These are phyloP conservation scores for Sporothrix variecibatus DNA, from an alignment of 2,329 filamentous ascomycete species.

Conservation along the genomic window DNA sequence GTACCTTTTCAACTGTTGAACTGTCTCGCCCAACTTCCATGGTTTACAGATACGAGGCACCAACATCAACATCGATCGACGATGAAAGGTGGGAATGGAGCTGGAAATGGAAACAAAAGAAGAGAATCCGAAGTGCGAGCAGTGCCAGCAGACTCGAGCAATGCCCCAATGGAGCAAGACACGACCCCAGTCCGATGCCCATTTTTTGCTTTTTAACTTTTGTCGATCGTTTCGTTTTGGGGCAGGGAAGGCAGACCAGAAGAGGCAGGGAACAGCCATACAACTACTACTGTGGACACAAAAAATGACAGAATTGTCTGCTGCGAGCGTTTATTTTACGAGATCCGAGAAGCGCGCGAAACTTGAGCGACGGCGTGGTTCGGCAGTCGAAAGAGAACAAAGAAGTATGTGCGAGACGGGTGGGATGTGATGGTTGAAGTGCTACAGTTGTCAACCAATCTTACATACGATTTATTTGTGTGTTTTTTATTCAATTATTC, in stretches of 20 bases:
- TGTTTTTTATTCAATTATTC: neutral
- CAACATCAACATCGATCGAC: neutral
- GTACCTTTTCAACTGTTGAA: too few species aligned
- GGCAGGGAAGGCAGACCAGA: neutral
- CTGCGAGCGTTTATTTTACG: neutral
- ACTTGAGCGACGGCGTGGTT: neutral
- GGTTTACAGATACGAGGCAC: neutral
- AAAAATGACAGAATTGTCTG: neutral
- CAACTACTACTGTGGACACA: neutral
- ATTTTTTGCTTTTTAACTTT: neutral
- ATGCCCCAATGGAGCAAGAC: neutral
- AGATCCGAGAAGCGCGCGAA: neutral
- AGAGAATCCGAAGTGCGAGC: neutral
- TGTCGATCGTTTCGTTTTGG: constrained; percentile 13
- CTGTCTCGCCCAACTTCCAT: neutral
- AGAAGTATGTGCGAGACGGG: neutral
- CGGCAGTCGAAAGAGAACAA: neutral
- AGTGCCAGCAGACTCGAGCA: neutral
- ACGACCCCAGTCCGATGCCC: neutral
- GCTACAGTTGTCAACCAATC: neutral
- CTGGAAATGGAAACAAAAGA: constrained; percentile 4
- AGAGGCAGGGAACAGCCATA: neutral
- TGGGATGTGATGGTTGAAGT: neutral
- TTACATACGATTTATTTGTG: neutral
- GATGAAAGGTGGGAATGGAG: neutral